These are phyloP conservation scores for Myriosclerotinia duriaeana DNA, from an alignment of 2,329 filamentous ascomycete species.

Conservation along the genomic window DNA sequence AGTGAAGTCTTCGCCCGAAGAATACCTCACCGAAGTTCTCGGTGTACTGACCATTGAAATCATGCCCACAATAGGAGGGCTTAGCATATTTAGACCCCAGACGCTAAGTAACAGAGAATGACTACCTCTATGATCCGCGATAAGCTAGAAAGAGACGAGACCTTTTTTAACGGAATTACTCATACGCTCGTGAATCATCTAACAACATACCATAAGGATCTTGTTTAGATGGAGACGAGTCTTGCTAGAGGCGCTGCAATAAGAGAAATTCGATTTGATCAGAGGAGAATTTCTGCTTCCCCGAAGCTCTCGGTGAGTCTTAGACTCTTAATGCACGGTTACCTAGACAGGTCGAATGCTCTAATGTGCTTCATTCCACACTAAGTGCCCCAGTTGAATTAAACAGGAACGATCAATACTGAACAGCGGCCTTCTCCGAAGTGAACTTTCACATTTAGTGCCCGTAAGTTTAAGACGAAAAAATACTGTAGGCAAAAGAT, in stretches of 20 bases:
- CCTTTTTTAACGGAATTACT: not conserved
- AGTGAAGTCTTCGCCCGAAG: not conserved
- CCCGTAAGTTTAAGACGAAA: not conserved
- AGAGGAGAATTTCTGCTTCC: not conserved
- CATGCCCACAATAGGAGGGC: not conserved
- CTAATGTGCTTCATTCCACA: not conserved
- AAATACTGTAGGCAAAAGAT: not conserved
- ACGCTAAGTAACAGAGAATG: not conserved
- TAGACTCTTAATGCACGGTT: not conserved
- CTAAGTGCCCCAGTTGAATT: not conserved
- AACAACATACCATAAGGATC: not conserved
- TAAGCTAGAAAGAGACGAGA: not conserved
- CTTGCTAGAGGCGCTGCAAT: not conserved
- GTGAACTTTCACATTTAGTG: not conserved
- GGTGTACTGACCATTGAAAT: not conserved
- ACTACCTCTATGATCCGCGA: not conserved
- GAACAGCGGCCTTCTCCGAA: not conserved
- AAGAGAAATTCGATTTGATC: not conserved
- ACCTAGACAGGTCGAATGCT: slow-evolving; percentile 1
- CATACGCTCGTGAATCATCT: not conserved
- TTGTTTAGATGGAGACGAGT: not conserved
- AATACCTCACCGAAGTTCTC: not conserved
- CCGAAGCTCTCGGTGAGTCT: not conserved
- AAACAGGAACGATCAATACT: not conserved
- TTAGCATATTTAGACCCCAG: not conserved